Base-by-base conservation (phyloP, 2,329 filamentous ascomycete species). In the Exophiala bonariae region DNA sequence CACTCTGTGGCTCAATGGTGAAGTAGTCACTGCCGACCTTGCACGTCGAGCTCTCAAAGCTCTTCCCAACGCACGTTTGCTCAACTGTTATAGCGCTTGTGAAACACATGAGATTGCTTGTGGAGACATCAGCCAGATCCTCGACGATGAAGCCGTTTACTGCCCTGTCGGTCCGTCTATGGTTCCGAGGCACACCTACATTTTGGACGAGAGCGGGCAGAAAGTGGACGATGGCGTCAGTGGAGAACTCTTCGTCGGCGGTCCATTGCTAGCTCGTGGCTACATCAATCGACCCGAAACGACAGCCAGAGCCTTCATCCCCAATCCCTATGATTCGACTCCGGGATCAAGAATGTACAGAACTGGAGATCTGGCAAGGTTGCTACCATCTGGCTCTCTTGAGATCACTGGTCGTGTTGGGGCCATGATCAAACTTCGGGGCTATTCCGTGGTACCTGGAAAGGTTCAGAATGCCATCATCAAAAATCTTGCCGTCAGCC, bases 11-110 rank as follows among this genome's bases (percentile, higher is more conserved):
- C 73, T 92, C 22, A 91, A 92, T 57, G 87, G 87, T 40, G 87
- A 92, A 67, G 87, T 92, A 1, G 87, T 91, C 42, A 88, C 86
- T 0, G 86, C 86, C 0, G 87, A 91, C 61, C 78, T 91, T 13
- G 86, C 83, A 23, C 80, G 82, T 19, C 79, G 86, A 32, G 83
- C 82, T 2, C 73, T 86, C 43, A 79, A 80, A 44, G 82, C 83
- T 2, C 75, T 91, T 3, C 86, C 87, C 0, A 78, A 83, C 0
- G 77, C 81, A 2, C 81, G 85, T 13, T 68, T 92, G 10, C 78
- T 91, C 52, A 92, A 91, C 58, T 86, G 86, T 59, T 92, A 92
- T 69, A 89, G 86, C 61, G 86, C 87, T 13, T 89, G 86, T 60
- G 87, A 92, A 65, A 91, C 87, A 0, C 86, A 90, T 55, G 86